phyloP scores from a whole-genome alignment of 805 yeast species.

The Candida ipomoeae region DNA sequence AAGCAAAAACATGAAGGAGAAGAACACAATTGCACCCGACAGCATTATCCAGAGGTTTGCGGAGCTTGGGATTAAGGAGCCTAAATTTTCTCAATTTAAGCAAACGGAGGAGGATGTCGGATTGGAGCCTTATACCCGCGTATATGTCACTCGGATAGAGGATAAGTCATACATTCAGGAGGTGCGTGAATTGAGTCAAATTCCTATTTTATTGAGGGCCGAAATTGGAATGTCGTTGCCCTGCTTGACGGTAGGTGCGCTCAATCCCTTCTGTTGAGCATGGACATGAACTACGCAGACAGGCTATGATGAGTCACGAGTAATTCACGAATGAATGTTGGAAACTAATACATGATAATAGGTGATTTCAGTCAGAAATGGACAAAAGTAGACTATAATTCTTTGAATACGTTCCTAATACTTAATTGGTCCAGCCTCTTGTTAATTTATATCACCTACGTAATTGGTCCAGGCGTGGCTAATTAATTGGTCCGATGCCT shows the following conservation, averaged over 20 bases:
- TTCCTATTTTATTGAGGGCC: slow-evolving; percentile 83
- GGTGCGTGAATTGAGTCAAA: slow-evolving; percentile 67
- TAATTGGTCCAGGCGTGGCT: too few species aligned
- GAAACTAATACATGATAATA: neutral
- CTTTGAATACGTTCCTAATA: too few species aligned
- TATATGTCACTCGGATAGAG: slow-evolving; percentile 57
- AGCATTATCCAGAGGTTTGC: slow-evolving; percentile 47
- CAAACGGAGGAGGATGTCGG: slow-evolving; percentile 20
- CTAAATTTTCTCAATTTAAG: slow-evolving; percentile 26
- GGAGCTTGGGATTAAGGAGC: slow-evolving; percentile 48
- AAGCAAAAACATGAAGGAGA: slow-evolving; percentile 30
- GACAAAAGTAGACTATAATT: neutral
- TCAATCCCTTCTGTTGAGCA: slow-evolving; percentile 67
- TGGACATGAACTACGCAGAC: too few species aligned
- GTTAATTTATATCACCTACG: neutral
- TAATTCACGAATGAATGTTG: neutral
- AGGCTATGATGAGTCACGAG: neutral
- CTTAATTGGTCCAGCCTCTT: neutral
- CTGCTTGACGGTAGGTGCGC: slow-evolving; percentile 84
- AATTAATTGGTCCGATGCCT: too few species aligned
- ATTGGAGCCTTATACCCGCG: slow-evolving; percentile 54
- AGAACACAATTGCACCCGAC: slow-evolving; percentile 31
- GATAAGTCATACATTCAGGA: slow-evolving; percentile 69
- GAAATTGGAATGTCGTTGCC: slow-evolving; percentile 96
- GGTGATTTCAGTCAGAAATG: neutral